phyloP scores from a whole-genome alignment of 225 moss, liverwort and hornwort species.

The Pseudoscleropodium purum region DNA sequence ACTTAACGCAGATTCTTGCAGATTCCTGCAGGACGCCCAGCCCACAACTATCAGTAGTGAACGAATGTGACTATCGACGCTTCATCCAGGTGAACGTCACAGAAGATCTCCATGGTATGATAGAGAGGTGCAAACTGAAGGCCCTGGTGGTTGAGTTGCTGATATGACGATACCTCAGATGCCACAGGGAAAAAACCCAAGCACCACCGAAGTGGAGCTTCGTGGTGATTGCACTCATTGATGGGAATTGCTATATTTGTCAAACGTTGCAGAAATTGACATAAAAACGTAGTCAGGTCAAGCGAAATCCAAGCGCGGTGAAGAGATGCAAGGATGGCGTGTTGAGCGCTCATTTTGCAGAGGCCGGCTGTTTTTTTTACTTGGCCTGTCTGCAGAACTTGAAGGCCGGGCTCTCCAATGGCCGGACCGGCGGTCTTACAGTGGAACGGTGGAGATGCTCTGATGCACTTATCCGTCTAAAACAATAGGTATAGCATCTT shows the following conservation, averaged over 20 bases:
- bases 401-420: neutral
- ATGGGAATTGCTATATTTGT: neutral
- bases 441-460: neutral
- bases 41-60: neutral
- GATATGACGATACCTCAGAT: neutral
- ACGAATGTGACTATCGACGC: neutral
- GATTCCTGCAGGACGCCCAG: neutral
- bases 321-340: neutral
- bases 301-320: neutral
- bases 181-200: neutral
- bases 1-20: neutral
- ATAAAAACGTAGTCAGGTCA: neutral
- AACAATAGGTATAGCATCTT: neutral
- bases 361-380: too few relatives aligned
- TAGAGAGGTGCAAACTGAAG: neutral
- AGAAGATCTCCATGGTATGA: neutral
- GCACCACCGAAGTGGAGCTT: neutral
- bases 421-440: neutral
- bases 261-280: neutral
- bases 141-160: neutral
- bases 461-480: neutral
- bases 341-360: neutral
- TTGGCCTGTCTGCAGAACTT: neutral
- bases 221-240: neutral
- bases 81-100: neutral